Percentiles rank a stretch among this genome's conserved stretches.
Conservation (phyloP, 2,329 filamentous ascomycete species). For the Colletotrichum sp. region DNA sequence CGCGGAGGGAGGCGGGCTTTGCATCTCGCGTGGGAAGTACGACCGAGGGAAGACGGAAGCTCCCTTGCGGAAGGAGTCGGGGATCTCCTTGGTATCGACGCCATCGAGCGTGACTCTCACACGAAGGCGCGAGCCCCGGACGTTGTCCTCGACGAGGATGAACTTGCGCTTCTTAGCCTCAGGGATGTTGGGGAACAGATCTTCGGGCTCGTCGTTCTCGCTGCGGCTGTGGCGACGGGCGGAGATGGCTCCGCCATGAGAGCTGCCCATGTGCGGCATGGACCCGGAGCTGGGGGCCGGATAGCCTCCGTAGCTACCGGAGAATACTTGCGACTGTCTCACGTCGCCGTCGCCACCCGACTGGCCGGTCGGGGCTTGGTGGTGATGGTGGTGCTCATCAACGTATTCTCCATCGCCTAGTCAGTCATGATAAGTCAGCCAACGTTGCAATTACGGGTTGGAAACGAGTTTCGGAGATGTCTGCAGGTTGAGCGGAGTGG, state of each 20-base stretch:
- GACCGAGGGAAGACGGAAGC: conserved; percentile 91
- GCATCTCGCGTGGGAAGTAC: conserved; percentile 94
- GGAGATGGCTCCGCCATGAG: conserved; percentile 37
- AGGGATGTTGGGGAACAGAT: conserved; percentile 86
- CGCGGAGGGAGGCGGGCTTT: conserved; percentile 78
- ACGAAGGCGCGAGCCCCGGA: conserved; percentile 79
- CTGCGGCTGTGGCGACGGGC: conserved; percentile 42
- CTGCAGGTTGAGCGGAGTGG: conserved; percentile 11
- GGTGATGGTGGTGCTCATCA: conserved; percentile 71
- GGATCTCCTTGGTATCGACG: conserved; percentile 94
- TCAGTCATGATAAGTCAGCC: conserved; percentile 25
- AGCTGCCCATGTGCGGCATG: conserved; percentile 64
- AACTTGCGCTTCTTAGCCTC: conserved; percentile 95
- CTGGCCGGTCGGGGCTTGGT: conserved; percentile 62
- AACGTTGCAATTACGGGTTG: conserved; percentile 19
- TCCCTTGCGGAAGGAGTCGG: conserved; percentile 89
- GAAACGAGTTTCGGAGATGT: conserved; percentile 5
- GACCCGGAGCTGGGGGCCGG: conserved; percentile 60
- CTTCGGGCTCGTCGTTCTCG: conserved; percentile 65
- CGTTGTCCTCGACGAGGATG: conserved; percentile 90
- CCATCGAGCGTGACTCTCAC: conserved; percentile 93
- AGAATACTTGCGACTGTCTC: conserved; percentile 77
- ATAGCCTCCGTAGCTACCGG: conserved; percentile 61
- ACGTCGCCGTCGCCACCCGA: conserved; percentile 64
- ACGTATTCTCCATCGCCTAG: conserved; percentile 67